Evolutionary conservation across 768 basidiomycete species (phyloP), one percentile per base, ranked within the genome.

Genomic region (Rickenella mellea): DNA sequence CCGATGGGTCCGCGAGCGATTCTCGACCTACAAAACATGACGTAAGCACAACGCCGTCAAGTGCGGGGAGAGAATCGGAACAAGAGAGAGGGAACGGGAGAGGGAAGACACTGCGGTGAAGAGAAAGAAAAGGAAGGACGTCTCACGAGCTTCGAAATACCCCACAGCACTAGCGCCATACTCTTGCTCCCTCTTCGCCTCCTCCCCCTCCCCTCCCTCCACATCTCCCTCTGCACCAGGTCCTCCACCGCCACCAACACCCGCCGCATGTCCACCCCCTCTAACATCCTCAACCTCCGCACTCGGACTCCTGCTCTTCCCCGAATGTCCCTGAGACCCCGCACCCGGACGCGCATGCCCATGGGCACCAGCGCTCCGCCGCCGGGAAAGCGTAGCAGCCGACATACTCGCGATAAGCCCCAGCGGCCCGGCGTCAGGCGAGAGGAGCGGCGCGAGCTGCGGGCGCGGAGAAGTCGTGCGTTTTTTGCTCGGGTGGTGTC

Each of bases 321-420:
- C 6, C 35, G 33, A n/a, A n/a, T n/a, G n/a, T n/a, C n/a, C n/a
- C n/a, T n/a, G n/a, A n/a, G n/a, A n/a, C n/a, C n/a, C n/a, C n/a
- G n/a, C n/a, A n/a, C n/a, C n/a, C n/a, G n/a, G n/a, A n/a, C n/a
- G n/a, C n/a, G n/a, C n/a, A n/a, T n/a, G n/a, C n/a, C n/a, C n/a
- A n/a, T n/a, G n/a, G n/a, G n/a, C n/a, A n/a, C 41, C 45, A 21
- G 21, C 51, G 49, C 38, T 41, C 38, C 44, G 39, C 41, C 45
- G 24, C 39, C 46, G 46, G 32, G 44, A 46, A 37, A 46, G 32
- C 39, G 64, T 68, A 55, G 67, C 71, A 49, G 83, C 58, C 39
- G 69, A 67, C 47, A 87, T 60, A 6, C 69, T 66, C n/a, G 80
- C 81, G 60, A 89, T 80, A 45, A 89, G 56, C n/a, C 86, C 85